Evolutionary conservation across 306 rosid species (phyloP), one percentile per base, ranked within the genome.

Genomic region (Gillenia trifoliata): DNA sequence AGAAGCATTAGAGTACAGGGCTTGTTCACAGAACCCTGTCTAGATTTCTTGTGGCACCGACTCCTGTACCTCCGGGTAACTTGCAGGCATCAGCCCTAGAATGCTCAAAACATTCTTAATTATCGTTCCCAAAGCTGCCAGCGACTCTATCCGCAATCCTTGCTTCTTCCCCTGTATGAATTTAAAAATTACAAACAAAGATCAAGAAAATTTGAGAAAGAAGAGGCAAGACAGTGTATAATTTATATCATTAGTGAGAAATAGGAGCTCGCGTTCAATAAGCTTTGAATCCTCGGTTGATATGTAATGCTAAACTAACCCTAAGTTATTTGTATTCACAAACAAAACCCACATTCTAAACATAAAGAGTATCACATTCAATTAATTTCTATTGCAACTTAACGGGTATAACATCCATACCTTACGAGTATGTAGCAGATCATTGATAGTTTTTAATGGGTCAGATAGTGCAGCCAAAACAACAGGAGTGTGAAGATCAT

Each of bases 401-500:
- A 17, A 52, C 16, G 63, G 36, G 52, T 16, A 15, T 54, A 70
- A 5, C 25, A 26, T 50, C 63, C 31, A 36, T 87, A 91, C 99
- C 97, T 90, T 85, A 11, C 92, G 96, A 45, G 97, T 90, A 77
- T 87, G 93, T 54, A 94, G 83, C 74, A 94, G 84, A 86, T 94
- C 99, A 78, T 94, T 94, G 55, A 90, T 88, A 67, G 78, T 83
- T 82, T 94, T 94, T 71, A 94, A 83, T 47, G 97, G 97, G 36
- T 92, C 99, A 70, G 96, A 92, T 34, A 94, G 69, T 55, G 90
- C 89, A 41, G 96, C 96, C 77, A 94, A 84, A 62, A 87, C 92
- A 73, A 83, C 96, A 31, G 96, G 74, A 73, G 97, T 92, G 79
- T 87, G 97, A 84, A 94, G 91, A 85, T 94, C 97, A 83, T 92